Evolutionary conservation across 2,329 filamentous ascomycete species (phyloP).

Genomic region (Ophiostoma sp.): DNA sequence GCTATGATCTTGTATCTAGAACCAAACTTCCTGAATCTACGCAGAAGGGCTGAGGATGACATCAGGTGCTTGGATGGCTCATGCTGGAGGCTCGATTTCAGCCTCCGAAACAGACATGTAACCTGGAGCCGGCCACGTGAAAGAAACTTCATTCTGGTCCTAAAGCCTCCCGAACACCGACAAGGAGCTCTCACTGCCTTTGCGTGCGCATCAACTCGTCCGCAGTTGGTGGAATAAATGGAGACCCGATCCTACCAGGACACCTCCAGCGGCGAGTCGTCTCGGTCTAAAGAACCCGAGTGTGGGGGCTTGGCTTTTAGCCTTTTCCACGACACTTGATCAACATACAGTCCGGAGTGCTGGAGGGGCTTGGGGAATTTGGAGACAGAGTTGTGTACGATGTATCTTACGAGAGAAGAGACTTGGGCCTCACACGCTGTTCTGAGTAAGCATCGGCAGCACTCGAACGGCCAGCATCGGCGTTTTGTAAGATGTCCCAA

Average conservation of each 20-base stretch:
- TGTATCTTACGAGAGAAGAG: too few relatives aligned
- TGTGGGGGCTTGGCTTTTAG: conserved; percentile 11
- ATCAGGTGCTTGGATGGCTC: too few relatives aligned
- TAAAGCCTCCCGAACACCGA: background rate
- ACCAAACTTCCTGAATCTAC: too few relatives aligned
- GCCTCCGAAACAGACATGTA: too few relatives aligned
- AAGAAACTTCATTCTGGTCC: too few relatives aligned
- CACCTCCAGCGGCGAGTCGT: background rate
- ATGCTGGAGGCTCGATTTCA: too few relatives aligned
- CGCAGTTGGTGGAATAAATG: conserved; percentile 23
- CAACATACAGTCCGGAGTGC: background rate
- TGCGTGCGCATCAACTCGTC: background rate
- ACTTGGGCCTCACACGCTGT: too few relatives aligned
- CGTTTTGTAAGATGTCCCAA: background rate
- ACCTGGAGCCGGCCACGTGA: too few relatives aligned
- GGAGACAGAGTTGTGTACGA: background rate
- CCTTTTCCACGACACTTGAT: conserved; percentile 7
- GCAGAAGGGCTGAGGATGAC: too few relatives aligned
- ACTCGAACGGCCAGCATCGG: too few relatives aligned
- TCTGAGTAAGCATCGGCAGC: too few relatives aligned
- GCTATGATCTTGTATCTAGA: too few relatives aligned
- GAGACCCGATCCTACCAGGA: background rate
- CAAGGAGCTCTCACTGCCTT: background rate
- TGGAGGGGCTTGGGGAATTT: background rate
- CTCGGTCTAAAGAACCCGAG: conserved; percentile 21